phyloP scores from a whole-genome alignment of 2,329 filamentous ascomycete genomes.

The Pleoardoris graminearum region DNA sequence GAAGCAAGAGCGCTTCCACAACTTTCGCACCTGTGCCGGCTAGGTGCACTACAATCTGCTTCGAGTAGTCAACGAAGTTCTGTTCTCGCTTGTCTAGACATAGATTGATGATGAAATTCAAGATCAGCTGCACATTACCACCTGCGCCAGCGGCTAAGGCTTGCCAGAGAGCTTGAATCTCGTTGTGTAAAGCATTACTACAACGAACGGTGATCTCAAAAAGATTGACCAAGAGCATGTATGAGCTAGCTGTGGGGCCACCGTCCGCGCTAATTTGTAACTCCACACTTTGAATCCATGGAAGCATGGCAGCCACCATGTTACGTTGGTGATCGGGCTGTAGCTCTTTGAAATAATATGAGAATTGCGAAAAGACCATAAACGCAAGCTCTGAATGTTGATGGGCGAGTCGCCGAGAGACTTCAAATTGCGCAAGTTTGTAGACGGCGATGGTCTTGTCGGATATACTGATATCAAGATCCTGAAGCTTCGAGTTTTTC shows the following conservation, averaged over 20 bases:
- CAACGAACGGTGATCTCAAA: constrained; percentile 96
- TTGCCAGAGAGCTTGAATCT: constrained; percentile 97
- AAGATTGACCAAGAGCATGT: constrained; percentile 91
- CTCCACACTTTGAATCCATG: constrained; percentile 95
- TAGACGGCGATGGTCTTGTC: constrained; percentile 99
- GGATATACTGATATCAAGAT: constrained; percentile 97
- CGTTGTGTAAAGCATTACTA: constrained; percentile 85
- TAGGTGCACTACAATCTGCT: constrained; percentile 95
- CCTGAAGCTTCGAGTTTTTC: constrained; percentile 87
- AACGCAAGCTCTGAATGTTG: constrained; percentile 90
- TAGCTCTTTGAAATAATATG: constrained; percentile 86
- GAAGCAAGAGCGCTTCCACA: constrained; percentile 87
- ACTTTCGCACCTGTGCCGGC: constrained; percentile 90
- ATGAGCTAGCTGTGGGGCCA: constrained; percentile 86
- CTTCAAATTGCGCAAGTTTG: constrained; percentile 95
- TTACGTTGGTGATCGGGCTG: constrained; percentile 84
- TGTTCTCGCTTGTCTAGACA: constrained; percentile 94
- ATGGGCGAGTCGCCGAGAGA: constrained; percentile 84
- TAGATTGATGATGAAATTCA: constrained; percentile 94
- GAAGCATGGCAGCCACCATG: constrained; percentile 89
- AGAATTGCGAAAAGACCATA: constrained; percentile 94
- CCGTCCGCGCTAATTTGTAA: constrained; percentile 90
- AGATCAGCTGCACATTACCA: constrained; percentile 89
- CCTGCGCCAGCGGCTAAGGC: constrained; percentile 90
- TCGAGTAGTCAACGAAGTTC: constrained; percentile 97